These are phyloP conservation scores for Paraphoma chrysanthemicola DNA, from an alignment of 2,329 filamentous ascomycete genomes.

Conservation along the genomic window DNA sequence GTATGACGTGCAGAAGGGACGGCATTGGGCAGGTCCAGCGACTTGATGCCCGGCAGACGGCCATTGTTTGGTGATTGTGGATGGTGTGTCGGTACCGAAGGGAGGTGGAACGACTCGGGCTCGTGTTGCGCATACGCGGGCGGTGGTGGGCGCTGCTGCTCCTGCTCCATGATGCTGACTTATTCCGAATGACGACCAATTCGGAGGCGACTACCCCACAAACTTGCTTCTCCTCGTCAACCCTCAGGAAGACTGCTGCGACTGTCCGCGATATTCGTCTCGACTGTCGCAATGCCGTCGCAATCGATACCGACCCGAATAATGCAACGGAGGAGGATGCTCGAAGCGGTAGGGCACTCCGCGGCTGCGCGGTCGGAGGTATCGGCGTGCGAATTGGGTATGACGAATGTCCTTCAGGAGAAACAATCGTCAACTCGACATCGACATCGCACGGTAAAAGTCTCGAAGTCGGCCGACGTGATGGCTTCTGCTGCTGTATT, in stretches of 20 bases:
- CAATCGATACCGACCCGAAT: background rate
- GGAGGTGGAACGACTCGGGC: slow-evolving; percentile 49
- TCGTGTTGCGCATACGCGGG: slow-evolving; percentile 54
- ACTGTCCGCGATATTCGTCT: background rate
- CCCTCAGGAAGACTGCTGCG: background rate
- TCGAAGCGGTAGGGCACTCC: slow-evolving; percentile 3
- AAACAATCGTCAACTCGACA: background rate
- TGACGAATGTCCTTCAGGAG: background rate
- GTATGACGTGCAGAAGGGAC: slow-evolving; percentile 23
- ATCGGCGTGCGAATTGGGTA: background rate
- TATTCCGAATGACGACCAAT: background rate
- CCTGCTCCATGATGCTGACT: slow-evolving; percentile 35
- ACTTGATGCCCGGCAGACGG: slow-evolving; percentile 54
- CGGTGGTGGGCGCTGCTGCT: slow-evolving; percentile 50
- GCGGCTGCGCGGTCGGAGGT: background rate
- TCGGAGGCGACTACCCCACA: slow-evolving; percentile 15
- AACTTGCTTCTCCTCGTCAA: background rate
- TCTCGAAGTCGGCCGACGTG: background rate
- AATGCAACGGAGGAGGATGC: slow-evolving; percentile 1
- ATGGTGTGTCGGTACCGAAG: slow-evolving; percentile 50
- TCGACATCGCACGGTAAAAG: background rate
- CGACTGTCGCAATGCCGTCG: background rate
- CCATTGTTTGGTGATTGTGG: slow-evolving; percentile 27
- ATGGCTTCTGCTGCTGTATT: background rate
- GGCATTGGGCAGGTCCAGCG: slow-evolving; percentile 49